Evolutionary conservation across 1,139 yeast species (phyloP).

Genomic region (Kodamaea suecica): DNA sequence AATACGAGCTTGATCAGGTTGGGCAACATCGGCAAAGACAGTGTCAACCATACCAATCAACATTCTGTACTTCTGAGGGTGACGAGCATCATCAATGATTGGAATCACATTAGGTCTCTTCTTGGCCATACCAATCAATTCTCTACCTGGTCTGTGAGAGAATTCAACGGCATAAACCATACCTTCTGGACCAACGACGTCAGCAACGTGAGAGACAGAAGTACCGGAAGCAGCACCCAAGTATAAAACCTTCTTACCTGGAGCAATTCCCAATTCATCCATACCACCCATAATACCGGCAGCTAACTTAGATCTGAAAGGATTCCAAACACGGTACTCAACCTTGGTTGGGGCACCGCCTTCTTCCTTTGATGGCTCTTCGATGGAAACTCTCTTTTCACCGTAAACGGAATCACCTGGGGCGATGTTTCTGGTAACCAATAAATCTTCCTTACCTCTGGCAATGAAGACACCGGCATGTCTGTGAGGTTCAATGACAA

Average conservation of each 20-base stretch:
- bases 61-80: constrained; percentile 99
- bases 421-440: constrained; percentile 93
- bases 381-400: constrained; percentile 92
- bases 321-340: constrained; percentile 99
- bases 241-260: constrained; percentile 96
- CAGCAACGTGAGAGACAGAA: constrained; percentile 97
- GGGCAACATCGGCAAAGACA: constrained; percentile 99
- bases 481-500: constrained; percentile 96
- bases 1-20: constrained; percentile 99
- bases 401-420: constrained; percentile 99
- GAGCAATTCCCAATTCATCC: constrained; percentile 94
- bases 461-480: constrained; percentile 98
- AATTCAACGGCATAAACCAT: constrained; percentile 98
- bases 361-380: constrained; percentile 86
- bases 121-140: constrained; percentile 98
- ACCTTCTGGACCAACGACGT: constrained; percentile 98
- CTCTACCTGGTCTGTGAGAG: constrained; percentile 99
- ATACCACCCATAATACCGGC: constrained; percentile 99
- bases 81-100: constrained; percentile 99
- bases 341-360: constrained; percentile 89
- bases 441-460: constrained; percentile 98
- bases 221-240: constrained; percentile 99
- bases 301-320: constrained; percentile 98
- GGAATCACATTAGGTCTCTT: constrained; percentile 99
- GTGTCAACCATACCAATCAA: constrained; percentile 97